Evolutionary conservation across 2,329 filamentous ascomycete genomes (phyloP).

Genomic region (Chaetomiaceae sp.): DNA sequence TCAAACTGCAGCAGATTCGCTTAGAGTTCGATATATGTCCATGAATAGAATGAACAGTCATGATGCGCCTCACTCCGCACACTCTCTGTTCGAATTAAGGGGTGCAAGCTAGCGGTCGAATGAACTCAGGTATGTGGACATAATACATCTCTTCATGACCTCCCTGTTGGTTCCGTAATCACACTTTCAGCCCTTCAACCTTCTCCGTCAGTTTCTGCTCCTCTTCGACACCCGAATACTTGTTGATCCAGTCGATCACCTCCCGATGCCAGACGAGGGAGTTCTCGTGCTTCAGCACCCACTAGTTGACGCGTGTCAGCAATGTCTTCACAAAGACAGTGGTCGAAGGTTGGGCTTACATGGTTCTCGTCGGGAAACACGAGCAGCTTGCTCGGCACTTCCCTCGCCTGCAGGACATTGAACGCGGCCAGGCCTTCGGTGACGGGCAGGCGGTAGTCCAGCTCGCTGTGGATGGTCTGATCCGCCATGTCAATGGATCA

Average conservation of each 20-base stretch:
- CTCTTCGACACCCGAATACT: slow-evolving; percentile 44
- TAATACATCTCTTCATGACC: no score
- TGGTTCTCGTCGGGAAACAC: slow-evolving; percentile 73
- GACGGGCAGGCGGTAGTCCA: slow-evolving; percentile 83
- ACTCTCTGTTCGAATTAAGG: no score
- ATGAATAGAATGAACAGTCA: no score
- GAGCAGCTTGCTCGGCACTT: slow-evolving; percentile 70
- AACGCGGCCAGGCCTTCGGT: slow-evolving; percentile 80
- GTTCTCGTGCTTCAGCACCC: slow-evolving; percentile 91
- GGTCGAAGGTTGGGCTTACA: no score
- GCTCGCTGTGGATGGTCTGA: slow-evolving; percentile 69
- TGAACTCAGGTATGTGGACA: background rate
- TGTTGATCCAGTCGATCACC: slow-evolving; percentile 72
- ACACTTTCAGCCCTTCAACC: slow-evolving; percentile 9
- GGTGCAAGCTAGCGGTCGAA: no score
- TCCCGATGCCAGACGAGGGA: slow-evolving; percentile 83
- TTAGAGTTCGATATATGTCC: no score
- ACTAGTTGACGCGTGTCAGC: slow-evolving; percentile 37
- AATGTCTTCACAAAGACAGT: no score
- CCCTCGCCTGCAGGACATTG: slow-evolving; percentile 72
- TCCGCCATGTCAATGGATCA: background rate
- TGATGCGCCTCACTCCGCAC: no score
- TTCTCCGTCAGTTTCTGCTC: slow-evolving; percentile 11
- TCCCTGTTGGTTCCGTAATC: background rate
- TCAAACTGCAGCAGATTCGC: no score